A percentile compares a stretch with the other conserved stretches of the same genome.
These are phyloP conservation scores for Articulospora tetracladia DNA, from an alignment of 495 filamentous ascomycete genomes.

Conservation along the genomic window DNA sequence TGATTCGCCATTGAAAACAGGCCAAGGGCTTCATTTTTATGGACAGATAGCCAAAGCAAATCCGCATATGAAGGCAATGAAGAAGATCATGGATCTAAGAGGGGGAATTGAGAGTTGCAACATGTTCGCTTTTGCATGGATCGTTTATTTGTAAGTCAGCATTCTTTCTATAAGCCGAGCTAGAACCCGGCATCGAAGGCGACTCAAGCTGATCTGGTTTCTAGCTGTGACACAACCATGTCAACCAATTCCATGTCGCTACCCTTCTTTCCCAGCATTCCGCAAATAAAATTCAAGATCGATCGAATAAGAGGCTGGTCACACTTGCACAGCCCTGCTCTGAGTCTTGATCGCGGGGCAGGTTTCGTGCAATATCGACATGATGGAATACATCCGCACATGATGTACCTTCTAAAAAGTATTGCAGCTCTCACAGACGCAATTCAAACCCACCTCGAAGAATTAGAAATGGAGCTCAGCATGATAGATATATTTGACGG, in stretches of 20 bases:
- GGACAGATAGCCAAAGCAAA: background rate
- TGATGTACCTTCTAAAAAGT: slow-evolving; percentile 3
- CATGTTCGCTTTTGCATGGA: background rate
- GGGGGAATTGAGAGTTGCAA: slow-evolving; percentile 9
- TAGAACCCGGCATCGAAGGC: background rate
- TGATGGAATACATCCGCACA: background rate
- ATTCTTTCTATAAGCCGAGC: background rate
- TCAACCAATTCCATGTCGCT: slow-evolving; percentile 4
- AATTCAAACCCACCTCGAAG: slow-evolving; percentile 1
- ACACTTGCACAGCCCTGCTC: background rate
- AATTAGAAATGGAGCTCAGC: background rate
- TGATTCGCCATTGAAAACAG: slow-evolving; percentile 2
- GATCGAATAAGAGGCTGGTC: background rate
- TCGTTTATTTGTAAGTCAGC: background rate
- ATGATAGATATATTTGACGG: background rate
- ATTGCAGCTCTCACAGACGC: slow-evolving; percentile 3
- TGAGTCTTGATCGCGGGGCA: background rate
- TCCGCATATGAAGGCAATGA: slow-evolving; percentile 5
- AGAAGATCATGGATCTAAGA: background rate
- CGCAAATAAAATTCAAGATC: background rate
- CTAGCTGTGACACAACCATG: slow-evolving; percentile 1
- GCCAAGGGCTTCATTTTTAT: slow-evolving; percentile 13
- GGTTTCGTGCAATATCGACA: background rate
- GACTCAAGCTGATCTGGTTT: background rate
- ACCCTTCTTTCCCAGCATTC: background rate